Base-by-base conservation (phyloP, 306 rosid genomes). In the Glycine soja region DNA sequence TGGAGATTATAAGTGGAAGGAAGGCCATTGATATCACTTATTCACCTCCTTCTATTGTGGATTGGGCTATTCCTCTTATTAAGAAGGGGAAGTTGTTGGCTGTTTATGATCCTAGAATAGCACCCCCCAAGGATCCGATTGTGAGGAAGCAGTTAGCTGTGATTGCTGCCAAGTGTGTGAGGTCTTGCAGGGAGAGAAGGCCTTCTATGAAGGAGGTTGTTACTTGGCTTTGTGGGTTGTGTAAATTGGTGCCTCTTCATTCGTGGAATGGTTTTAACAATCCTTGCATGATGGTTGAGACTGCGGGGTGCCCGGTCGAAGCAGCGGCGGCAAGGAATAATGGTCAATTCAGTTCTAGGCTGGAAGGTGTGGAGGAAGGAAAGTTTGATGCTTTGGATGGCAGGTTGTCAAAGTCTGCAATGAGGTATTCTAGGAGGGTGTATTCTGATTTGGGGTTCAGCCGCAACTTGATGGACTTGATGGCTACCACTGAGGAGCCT, bases 61-160 rank as follows among this genome's bases (percentile, higher is more conserved):
- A 95, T 88, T 95, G 99, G 99, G 99, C 99, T 2, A 89, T 95
- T 77, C 99, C 99, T 1, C 89, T 95, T 7, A 83, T 95, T 9
- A 95, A 93, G 89, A 89, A 85, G 85, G 97, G 97, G 74, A 95
- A 90, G 79, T 63, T 93, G 9, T 14, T 87, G 59, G 51, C 66
- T 59, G 89, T 95, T 70, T 95, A 91, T 85, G 99, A 95, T 85
- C 98, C 99, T 0, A 85, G 90, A 64, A 90, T 91, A 11, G 8
- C 83, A 5, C 90, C 97, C 61, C 97, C 94, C 2, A 91, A 84
- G 80, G 98, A 95, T 71, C 92, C 86, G 4, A 14, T 95, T 72
- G 96, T 89, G 80, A 87, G 91, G 91, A 93, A 95, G 87, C 99
- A 95, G 5, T 75, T 93, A 84, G 96, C 96, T 57, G 89, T 91